These are phyloP conservation scores for Nigrograna mackinnonii DNA, from an alignment of 2,329 filamentous ascomycete species.

Conservation along the genomic window DNA sequence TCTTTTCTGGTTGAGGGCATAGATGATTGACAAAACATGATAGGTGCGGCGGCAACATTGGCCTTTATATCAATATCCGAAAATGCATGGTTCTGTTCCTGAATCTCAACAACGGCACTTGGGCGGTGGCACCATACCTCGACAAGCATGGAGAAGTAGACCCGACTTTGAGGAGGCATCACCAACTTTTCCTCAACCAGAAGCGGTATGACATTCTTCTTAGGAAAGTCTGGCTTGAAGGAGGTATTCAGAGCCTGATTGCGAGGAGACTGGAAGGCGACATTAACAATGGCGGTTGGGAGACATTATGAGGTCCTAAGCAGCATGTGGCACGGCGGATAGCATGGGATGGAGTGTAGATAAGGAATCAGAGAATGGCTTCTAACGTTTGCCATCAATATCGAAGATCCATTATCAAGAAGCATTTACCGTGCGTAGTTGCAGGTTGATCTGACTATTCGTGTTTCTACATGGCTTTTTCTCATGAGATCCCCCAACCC, in stretches of 20 bases:
- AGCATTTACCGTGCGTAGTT: too few relatives aligned
- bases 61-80: slow-evolving; percentile 94
- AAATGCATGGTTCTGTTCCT: slow-evolving; percentile 93
- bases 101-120: slow-evolving; percentile 80
- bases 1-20: slow-evolving; percentile 2
- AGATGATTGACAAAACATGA: slow-evolving; percentile 5
- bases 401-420: too few relatives aligned
- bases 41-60: slow-evolving; percentile 86
- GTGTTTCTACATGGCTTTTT: too few relatives aligned
- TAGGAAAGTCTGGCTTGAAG: slow-evolving; percentile 81
- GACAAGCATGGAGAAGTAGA: slow-evolving; percentile 96
- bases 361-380: too few relatives aligned
- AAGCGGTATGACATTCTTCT: slow-evolving; percentile 89
- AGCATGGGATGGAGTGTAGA: too few relatives aligned
- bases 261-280: slow-evolving; percentile 89
- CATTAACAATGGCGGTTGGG: slow-evolving; percentile 97
- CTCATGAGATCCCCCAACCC: too few relatives aligned
- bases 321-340: too few relatives aligned
- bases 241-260: slow-evolving; percentile 87
- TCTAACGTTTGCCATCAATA: too few relatives aligned
- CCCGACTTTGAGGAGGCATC: slow-evolving; percentile 79
- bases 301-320: slow-evolving; percentile 58
- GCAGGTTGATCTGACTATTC: too few relatives aligned
- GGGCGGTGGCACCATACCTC: slow-evolving; percentile 86
- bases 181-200: slow-evolving; percentile 91